Evolutionary conservation across 805 yeast genomes (phyloP), one percentile per base, ranked within the genome.

Genomic region (Monosporozyma yasuniensis): DNA sequence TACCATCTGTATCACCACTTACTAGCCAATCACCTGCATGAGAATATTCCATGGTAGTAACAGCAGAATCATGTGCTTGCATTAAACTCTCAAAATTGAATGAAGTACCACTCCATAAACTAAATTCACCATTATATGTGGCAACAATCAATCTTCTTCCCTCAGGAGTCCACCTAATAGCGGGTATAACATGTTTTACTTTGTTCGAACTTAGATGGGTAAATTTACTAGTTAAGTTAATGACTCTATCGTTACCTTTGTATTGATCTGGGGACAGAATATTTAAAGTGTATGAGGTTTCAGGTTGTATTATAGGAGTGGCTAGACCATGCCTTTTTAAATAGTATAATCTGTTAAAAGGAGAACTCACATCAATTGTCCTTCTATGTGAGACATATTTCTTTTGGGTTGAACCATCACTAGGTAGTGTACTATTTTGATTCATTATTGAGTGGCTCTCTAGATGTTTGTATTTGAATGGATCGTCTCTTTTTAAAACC

Each of bases 11-110:
- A 69, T 93, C 98, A 35, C 96, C 96, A 61, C 95, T 83, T 22
- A 93, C 72, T 52, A 93, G 75, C 98, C 98, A 93, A 54, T 90
- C 96, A 53, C 88, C 96, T 52, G 84, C 83, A 65, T 88, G 95
- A 5, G 93, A 82, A 68, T 91, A 93, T 55, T 79, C 76, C 61
- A 88, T 71, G 1, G 91, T 74, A 32, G 89, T 76, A 35, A 93
- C 84, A 0, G 96, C 89, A 52, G 84, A 75, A 65, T 93, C 99
- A 68, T 93, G 99, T 1, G 98, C 98, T 72, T 93, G 99, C 95
- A 90, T 93, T 55, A 93, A 89, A 49, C 96, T 87, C 65, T 93
- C 99, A 64, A 93, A 89, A 63, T 87, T 88, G 69, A 91, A 93
- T 9, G 96, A 84, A 74, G 86, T 79, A 10, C 98, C 97, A 65